Evolutionary conservation across 1,139 yeast genomes (phyloP).

Genomic region (Suhomyces bolitotheri): DNA sequence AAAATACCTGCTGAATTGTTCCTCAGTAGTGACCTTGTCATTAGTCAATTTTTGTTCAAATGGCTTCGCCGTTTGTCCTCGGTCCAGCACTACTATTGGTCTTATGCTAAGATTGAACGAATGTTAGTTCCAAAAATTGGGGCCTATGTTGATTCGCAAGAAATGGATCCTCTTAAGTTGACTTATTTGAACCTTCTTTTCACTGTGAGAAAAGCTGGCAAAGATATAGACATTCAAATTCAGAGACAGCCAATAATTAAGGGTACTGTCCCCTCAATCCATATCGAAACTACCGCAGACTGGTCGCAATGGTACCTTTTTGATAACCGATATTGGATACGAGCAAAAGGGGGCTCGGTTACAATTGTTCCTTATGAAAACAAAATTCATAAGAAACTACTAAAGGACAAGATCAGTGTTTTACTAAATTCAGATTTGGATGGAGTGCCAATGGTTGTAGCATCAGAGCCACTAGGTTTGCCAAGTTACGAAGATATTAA

Average conservation of each 20-base stretch:
- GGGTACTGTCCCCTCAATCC: background rate
- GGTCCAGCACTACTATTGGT: constrained; percentile 45
- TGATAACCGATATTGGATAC: constrained; percentile 41
- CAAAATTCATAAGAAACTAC: constrained; percentile 13
- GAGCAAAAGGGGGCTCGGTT: constrained; percentile 16
- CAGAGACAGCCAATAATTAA: constrained; percentile 9
- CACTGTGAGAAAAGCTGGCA: background rate
- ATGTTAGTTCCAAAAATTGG: constrained; percentile 29
- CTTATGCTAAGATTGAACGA: constrained; percentile 44
- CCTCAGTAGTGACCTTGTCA: constrained; percentile 21
- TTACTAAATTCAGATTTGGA: constrained; percentile 4
- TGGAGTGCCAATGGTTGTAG: constrained; percentile 11
- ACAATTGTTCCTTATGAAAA: constrained; percentile 25
- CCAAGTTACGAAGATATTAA: constrained; percentile 2
- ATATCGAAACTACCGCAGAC: background rate
- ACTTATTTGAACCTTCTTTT: constrained; percentile 10
- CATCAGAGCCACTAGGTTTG: constrained; percentile 7
- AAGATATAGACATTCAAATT: background rate
- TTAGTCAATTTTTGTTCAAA: constrained; percentile 36
- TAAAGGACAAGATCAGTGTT: background rate
- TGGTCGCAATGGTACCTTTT: constrained; percentile 19
- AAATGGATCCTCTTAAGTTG: background rate
- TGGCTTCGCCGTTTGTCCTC: constrained; percentile 39
- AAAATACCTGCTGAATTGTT: constrained; percentile 10
- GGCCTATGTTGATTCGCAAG: background rate